Evolutionary conservation across 805 yeast genomes (phyloP), one percentile per base, ranked within the genome.

Genomic region (Starmera amethionina): DNA sequence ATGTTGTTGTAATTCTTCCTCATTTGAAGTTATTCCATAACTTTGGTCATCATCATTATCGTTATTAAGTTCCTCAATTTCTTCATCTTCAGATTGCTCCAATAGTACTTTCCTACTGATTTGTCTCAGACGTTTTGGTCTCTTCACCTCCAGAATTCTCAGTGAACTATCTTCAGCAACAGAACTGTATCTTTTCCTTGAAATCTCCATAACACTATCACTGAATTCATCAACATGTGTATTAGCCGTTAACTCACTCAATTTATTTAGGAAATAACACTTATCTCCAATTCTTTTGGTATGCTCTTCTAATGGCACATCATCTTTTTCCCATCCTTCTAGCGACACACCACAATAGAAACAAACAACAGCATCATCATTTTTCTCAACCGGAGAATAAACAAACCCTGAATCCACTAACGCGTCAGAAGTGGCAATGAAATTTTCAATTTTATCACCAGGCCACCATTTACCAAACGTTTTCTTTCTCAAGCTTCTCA

Each of bases 291-390:
- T 56, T 38, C 73, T 54, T 40, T 60, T 56, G n/a, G 51, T 45
- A 52, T 83, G 93, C 46, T 78, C 87, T 13, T 48, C 63, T 8
- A 68, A 43, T 0, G 89, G 90, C 42, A 72, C 76, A 57, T 85
- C 93, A 3, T 63, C 67, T 1, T 59, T 54, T 42, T 73, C 83
- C 94, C 94, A 84, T 3, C 87, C 88, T 40, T 82, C 82, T 13
- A 75, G 59, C 1, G 80, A 70, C 15, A 72, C 61, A 10, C 73
- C 74, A 57, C 95, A 84, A 51, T 75, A 75, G 46, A 73, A 64
- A 54, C 95, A 84, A 3, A 73, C 63, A 1, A 77, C 76, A 25
- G 72, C 66, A 53, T 79, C 82, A 39, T 71, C 77, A 31, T 63
- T 64, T n/a, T 53, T 51, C 3, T 64, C 59, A 25, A 55, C 46